Percentiles rank a stretch among this genome's conserved stretches.
These are phyloP conservation scores for Trametes meyenii DNA, from an alignment of 768 basidiomycete genomes.

Conservation along the genomic window DNA sequence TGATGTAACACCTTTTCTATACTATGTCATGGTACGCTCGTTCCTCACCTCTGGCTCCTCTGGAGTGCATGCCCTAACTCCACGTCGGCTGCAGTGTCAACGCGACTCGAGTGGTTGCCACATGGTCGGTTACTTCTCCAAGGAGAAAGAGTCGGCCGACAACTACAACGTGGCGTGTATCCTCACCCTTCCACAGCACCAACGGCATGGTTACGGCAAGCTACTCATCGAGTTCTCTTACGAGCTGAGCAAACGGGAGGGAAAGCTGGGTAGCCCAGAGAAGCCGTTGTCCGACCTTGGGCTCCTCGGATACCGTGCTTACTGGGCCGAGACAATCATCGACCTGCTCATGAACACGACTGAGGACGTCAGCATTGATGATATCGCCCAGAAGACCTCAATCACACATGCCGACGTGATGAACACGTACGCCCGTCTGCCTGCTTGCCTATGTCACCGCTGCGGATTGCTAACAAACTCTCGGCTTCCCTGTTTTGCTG, in stretches of 20 bases:
- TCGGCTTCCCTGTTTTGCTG: conserved; percentile 4
- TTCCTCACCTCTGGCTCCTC: background rate
- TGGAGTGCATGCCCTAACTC: background rate
- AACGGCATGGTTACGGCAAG: conserved; percentile 94
- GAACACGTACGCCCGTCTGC: conserved; percentile 81
- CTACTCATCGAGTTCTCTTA: conserved; percentile 98
- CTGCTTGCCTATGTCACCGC: background rate
- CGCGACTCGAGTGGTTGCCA: conserved; percentile 92
- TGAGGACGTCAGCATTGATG: conserved; percentile 88
- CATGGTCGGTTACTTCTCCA: conserved; percentile 97
- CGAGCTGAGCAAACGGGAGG: conserved; percentile 95
- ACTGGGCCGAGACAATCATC: conserved; percentile 97
- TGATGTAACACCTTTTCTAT: conserved; percentile 99
- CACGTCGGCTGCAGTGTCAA: conserved; percentile 54
- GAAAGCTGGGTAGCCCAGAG: conserved; percentile 95
- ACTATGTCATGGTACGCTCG: conserved; percentile 90
- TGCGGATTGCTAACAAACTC: conserved; percentile 23
- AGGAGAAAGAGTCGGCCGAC: conserved; percentile 98
- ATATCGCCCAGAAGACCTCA: conserved; percentile 93
- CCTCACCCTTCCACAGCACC: conserved; percentile 96
- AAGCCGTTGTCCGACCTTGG: conserved; percentile 97
- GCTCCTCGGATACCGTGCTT: conserved; percentile 89
- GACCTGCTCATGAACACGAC: conserved; percentile 75
- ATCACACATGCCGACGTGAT: conserved; percentile 96
- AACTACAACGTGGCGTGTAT: conserved; percentile 99